Evolutionary conservation across 2,329 filamentous ascomycete species (phyloP).

Genomic region (Sporothrix mexicana): DNA sequence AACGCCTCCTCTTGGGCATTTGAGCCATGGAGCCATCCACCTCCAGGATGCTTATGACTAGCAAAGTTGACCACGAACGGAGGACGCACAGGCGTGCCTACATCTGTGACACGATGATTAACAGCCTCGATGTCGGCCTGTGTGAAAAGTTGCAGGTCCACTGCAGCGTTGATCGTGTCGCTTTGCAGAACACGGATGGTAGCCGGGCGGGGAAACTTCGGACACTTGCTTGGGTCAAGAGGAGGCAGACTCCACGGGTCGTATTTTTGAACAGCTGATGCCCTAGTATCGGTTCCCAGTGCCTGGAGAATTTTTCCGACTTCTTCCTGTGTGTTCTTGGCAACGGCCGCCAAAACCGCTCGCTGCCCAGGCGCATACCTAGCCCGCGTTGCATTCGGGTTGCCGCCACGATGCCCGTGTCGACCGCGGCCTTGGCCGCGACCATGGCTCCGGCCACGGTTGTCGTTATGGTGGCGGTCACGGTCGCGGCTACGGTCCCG

Average conservation of each 20-base stretch:
- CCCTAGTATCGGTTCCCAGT: conserved; percentile 48
- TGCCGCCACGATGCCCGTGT: background rate
- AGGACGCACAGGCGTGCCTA: conserved; percentile 33
- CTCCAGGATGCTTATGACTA: conserved; percentile 61
- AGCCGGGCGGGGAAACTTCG: conserved; percentile 45
- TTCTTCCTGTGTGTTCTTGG: conserved; percentile 54
- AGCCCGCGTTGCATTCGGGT: conserved; percentile 19
- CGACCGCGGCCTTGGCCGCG: background rate
- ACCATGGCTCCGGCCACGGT: background rate
- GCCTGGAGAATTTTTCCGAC: conserved; percentile 55
- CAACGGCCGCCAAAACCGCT: conserved; percentile 48
- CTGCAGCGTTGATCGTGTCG: conserved; percentile 64
- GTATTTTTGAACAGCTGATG: conserved; percentile 49
- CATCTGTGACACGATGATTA: background rate
- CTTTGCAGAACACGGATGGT: conserved; percentile 58
- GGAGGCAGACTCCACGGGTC: conserved; percentile 39
- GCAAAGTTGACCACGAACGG: conserved; percentile 67
- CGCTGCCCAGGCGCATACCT: conserved; percentile 31
- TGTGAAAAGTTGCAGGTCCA: conserved; percentile 42
- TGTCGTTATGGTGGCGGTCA: background rate
- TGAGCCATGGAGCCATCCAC: conserved; percentile 68
- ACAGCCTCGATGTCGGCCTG: background rate
- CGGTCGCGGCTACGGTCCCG: background rate
- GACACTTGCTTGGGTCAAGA: conserved; percentile 52
- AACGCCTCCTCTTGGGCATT: conserved; percentile 72